Base-by-base conservation (phyloP, 768 basidiomycete species). In the Trametes coccinea region DNA sequence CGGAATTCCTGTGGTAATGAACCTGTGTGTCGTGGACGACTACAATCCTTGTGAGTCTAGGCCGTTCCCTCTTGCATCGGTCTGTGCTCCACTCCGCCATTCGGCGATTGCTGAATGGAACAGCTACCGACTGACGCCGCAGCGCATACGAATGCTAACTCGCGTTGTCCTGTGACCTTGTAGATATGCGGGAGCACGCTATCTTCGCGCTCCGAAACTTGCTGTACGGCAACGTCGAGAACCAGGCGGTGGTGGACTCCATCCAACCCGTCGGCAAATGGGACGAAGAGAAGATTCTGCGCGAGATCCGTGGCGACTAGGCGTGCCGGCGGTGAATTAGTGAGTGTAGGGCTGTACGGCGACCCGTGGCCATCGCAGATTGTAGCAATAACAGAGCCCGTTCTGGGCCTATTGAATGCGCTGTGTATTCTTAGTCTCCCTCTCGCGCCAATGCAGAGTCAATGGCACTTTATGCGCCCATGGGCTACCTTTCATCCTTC, bases 111-210 rank as follows among this genome's bases (percentile, higher is more conserved):
- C 39, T 34, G 27, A 60, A 55, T 14, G 29, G 29, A 49, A 33
- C 29, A 11, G 49, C 45, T 5, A 47, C 44, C 1, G 17, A 47
- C 44, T 1, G 17, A n/a, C 17, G 57, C 17, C 27, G 48, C 55
- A 49, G 44, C 33, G 51, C 33, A 46, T 22, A 68, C 56, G 9
- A 51, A 67, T 30, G 43, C 64, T 59, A 54, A 44, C 48, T n/a
- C 30, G 22, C 30, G 48, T 14, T 29, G 37, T 13, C 27, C 31
- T 17, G 31, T 37, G 49, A 34, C 49, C 30, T 29, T 56, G 37
- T 69, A 94, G 95, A 93, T 75, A 77, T 98, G 49, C 88, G 93
- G 17, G 95, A 98, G 75, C 92, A 97, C 70, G 93, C 95, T 2
- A 84, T 98, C 44, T 87, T 97, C 65, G 82, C 93, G 17, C 78